Evolutionary conservation across 108 stramenopile species (phyloP), one percentile per base, ranked within the genome.

Genomic region (Ochromonas danica): DNA sequence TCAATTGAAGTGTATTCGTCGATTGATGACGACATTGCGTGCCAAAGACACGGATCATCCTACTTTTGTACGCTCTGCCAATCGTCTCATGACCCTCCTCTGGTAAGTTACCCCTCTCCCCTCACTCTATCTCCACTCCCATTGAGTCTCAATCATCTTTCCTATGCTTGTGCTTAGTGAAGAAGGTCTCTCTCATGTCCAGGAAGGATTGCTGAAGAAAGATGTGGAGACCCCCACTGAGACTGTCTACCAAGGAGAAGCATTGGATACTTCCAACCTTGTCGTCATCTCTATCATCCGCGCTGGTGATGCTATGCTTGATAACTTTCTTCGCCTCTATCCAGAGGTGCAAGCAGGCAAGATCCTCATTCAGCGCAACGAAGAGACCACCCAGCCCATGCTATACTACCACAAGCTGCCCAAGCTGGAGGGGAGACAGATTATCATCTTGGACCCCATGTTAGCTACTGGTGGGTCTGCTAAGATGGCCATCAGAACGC

Each of bases 381-480:
- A 99, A 88, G 77, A 78, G 14, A 86, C 89, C 27, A 80, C 89
- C 17, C 78, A 88, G 77, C 87, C 97, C 0, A 88, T 87, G 41
- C 89, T 96, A 3, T 93, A 87, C 74, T 99, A 96, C 84, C 84
- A 87, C 71, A 99, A 99, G 83, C 77, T 99, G 65, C 98, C 98
- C 2, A 81, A 87, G 1, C 87, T 97, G 2, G 67, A 81, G 0
- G 79, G 87, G 0, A 93, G 90, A 89, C 42, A 71, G 62, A 90
- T 98, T 0, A 43, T 99, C 1, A 85, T 99, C 1, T 94, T 93
- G 65, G 98, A 99, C 84, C 98, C 98, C 6, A 99, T 99, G 98
- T 86, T 98, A 67, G 98, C 96, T 3, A 99, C 98, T 1, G 98
- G 97, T 27, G 96, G 97, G 25, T 91, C 89, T 40, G 95, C 94